These are phyloP conservation scores for Zymoseptoria ardabiliae DNA, from an alignment of 2,329 filamentous ascomycete species.

Conservation along the genomic window DNA sequence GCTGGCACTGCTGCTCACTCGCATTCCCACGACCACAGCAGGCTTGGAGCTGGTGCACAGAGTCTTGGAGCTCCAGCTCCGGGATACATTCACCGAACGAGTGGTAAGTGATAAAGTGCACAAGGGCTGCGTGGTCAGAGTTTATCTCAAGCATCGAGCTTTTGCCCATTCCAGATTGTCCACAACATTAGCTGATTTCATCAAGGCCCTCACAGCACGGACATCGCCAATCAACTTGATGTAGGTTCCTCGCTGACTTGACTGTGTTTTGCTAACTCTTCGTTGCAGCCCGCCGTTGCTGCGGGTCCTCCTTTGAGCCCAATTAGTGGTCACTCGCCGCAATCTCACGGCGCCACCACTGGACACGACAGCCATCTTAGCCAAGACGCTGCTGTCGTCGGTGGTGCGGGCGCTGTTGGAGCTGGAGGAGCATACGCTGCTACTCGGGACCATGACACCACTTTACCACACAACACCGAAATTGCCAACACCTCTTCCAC, in stretches of 20 bases:
- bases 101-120: conserved; percentile 1
- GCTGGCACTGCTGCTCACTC: conserved; percentile 2
- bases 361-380: conserved; percentile 23
- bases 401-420: conserved; percentile 27
- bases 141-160: no score
- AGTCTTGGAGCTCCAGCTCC: neutral
- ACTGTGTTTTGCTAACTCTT: neutral
- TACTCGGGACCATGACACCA: conserved; percentile 5
- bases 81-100: conserved; percentile 14
- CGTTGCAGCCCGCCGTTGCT: neutral
- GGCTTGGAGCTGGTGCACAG: neutral
- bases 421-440: conserved; percentile 14
- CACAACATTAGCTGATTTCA: no score
- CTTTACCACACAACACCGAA: neutral
- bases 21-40: neutral
- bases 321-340: neutral
- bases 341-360: neutral
- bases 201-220: conserved; percentile 19
- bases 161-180: no score
- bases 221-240: conserved; percentile 26
- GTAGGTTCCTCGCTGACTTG: conserved; percentile 12
- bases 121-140: no score
- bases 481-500: conserved; percentile 1
- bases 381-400: conserved; percentile 28
- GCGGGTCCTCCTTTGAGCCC: neutral